phyloP scores from a whole-genome alignment of 148 eudicot genomes.

The Diospyros lotus region DNA sequence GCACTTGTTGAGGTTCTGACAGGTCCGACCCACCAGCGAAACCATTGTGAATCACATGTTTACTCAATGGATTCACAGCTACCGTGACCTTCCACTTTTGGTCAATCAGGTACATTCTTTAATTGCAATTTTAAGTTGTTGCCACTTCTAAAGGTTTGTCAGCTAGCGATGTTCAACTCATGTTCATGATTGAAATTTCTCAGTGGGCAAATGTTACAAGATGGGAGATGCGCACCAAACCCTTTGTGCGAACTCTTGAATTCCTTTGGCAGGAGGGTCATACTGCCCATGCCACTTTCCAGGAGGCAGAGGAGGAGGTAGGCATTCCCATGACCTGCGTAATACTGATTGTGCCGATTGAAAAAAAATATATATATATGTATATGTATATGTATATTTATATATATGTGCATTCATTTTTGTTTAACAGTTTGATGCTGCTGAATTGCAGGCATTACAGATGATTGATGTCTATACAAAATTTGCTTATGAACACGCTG shows the following conservation, averaged over 20 bases:
- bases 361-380: too few relatives aligned
- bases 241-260: slow-evolving; percentile 95
- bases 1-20: slow-evolving; percentile 96
- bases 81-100: slow-evolving; percentile 98
- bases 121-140: not conserved
- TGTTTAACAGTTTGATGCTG: slow-evolving; percentile 23
- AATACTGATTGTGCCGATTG: too few relatives aligned
- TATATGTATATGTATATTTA: too few relatives aligned
- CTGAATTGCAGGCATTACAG: slow-evolving; percentile 79
- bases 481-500: slow-evolving; percentile 94
- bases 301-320: slow-evolving; percentile 98
- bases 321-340: not conserved
- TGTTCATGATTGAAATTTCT: slow-evolving; percentile 10
- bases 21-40: slow-evolving; percentile 99
- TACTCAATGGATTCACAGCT: slow-evolving; percentile 99
- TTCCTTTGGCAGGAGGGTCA: slow-evolving; percentile 99
- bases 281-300: slow-evolving; percentile 93
- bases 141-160: not conserved
- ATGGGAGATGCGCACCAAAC: slow-evolving; percentile 99
- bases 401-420: not conserved
- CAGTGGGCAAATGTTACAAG: slow-evolving; percentile 99
- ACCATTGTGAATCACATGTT: slow-evolving; percentile 99
- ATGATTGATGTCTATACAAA: slow-evolving; percentile 88
- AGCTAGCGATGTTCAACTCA: slow-evolving; percentile 5
- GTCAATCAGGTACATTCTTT: slow-evolving; percentile 71